A percentile compares a stretch with the other conserved stretches of the same genome.
Conservation (phyloP, 371 early-diverging fungal species). For the Apophysomyces trapeziformis region DNA sequence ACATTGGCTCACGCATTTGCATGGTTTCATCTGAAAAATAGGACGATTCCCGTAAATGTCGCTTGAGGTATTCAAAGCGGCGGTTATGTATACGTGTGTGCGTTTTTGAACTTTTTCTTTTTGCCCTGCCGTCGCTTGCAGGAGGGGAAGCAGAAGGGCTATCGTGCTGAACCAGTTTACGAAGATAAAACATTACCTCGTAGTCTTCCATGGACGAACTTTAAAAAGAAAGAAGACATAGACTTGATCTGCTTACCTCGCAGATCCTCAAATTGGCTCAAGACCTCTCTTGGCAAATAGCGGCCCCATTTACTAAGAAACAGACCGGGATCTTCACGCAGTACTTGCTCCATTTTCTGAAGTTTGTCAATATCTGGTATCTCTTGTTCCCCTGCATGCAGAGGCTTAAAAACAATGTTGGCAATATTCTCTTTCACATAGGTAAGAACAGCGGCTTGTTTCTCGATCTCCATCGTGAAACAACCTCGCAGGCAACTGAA, state of each 20-base stretch:
- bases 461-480: slow-evolving; percentile 11
- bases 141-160: slow-evolving; percentile 11
- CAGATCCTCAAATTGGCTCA: slow-evolving; percentile 34
- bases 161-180: slow-evolving; percentile 22
- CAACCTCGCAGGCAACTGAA: not conserved
- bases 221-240: no score
- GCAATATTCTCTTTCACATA: slow-evolving; percentile 27
- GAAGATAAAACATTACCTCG: slow-evolving; percentile 48
- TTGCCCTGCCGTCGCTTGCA: slow-evolving; percentile 6
- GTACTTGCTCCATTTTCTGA: slow-evolving; percentile 28
- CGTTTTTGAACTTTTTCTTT: slow-evolving; percentile 18
- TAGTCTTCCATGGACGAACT: slow-evolving; percentile 25
- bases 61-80: slow-evolving; percentile 45
- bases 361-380: slow-evolving; percentile 32
- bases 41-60: slow-evolving; percentile 34
- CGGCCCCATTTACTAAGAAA: slow-evolving; percentile 57
- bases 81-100: slow-evolving; percentile 43
- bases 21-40: slow-evolving; percentile 55
- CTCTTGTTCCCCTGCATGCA: slow-evolving; percentile 43
- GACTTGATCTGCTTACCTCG: slow-evolving; percentile 20
- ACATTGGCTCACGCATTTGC: slow-evolving; percentile 46
- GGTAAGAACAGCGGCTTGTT: slow-evolving; percentile 8
- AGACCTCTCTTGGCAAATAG: slow-evolving; percentile 32
- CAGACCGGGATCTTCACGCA: slow-evolving; percentile 44
- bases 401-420: slow-evolving; percentile 46